These are phyloP conservation scores for Raffaelea ambrosiae DNA, from an alignment of 2,329 filamentous ascomycete species.

Conservation along the genomic window DNA sequence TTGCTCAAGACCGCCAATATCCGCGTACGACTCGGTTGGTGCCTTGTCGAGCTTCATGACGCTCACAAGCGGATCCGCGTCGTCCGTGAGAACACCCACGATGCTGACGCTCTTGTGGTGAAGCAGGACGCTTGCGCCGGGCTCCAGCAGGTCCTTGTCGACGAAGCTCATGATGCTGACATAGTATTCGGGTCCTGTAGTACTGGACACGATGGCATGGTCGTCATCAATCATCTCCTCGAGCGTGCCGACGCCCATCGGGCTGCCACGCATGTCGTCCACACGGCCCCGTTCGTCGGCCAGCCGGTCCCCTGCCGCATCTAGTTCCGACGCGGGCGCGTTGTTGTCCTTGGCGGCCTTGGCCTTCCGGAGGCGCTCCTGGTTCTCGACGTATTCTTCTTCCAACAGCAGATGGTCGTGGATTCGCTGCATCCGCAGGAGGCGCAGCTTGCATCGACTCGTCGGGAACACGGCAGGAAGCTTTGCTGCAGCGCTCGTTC, in stretches of 20 bases:
- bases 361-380: constrained; percentile 88
- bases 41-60: constrained; percentile 99
- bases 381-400: constrained; percentile 98
- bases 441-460: constrained; percentile 92
- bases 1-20: constrained; percentile 90
- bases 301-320: constrained; percentile 69
- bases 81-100: constrained; percentile 92
- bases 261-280: constrained; percentile 96
- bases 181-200: constrained; percentile 96
- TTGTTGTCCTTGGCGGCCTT: constrained; percentile 70
- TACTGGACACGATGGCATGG: constrained; percentile 96
- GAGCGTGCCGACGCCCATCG: constrained; percentile 95
- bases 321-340: constrained; percentile 58
- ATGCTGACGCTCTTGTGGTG: constrained; percentile 98
- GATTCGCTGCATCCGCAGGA: constrained; percentile 96
- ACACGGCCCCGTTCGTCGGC: constrained; percentile 92
- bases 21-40: constrained; percentile 94
- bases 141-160: constrained; percentile 95
- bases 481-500: constrained; percentile 90
- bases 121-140: constrained; percentile 86
- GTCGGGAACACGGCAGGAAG: constrained; percentile 91
- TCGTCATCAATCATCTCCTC: constrained; percentile 99
- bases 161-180: constrained; percentile 99
- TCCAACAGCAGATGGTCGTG: constrained; percentile 95
- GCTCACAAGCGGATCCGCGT: constrained; percentile 88